Percentiles rank a stretch among this genome's conserved stretches.
These are phyloP conservation scores for Coniella lustricola DNA, from an alignment of 2,329 filamentous ascomycete genomes.

Conservation along the genomic window DNA sequence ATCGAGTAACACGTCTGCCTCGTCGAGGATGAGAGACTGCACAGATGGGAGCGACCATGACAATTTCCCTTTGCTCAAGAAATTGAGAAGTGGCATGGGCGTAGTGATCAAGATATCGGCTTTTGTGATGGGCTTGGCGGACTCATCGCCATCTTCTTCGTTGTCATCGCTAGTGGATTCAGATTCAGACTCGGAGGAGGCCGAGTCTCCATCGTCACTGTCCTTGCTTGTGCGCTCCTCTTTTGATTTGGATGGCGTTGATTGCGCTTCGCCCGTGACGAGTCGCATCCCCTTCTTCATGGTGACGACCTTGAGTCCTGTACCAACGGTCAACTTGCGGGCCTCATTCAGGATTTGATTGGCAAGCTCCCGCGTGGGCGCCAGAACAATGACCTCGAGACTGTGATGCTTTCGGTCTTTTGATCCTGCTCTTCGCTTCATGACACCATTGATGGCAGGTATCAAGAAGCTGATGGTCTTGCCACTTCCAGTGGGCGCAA, in stretches of 20 bases:
- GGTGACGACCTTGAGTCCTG: constrained; percentile 69
- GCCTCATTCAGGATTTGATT: constrained; percentile 80
- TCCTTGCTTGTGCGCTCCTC: constrained; percentile 28
- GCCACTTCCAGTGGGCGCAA: constrained; percentile 92
- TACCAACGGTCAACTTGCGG: constrained; percentile 69
- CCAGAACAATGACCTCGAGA: constrained; percentile 63
- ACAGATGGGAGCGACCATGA: constrained; percentile 57
- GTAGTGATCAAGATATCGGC: constrained; percentile 77
- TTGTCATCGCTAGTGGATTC: constrained; percentile 19
- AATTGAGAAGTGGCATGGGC: constrained; percentile 70
- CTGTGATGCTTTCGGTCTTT: constrained; percentile 41
- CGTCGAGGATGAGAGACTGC: constrained; percentile 73
- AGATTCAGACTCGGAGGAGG: too few species aligned
- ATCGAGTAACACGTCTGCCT: constrained; percentile 91
- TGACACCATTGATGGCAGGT: constrained; percentile 71
- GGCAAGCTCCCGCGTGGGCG: constrained; percentile 71
- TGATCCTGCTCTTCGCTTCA: constrained; percentile 41
- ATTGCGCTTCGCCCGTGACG: constrained; percentile 34
- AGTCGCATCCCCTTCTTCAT: constrained; percentile 83
- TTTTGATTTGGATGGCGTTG: constrained; percentile 31
- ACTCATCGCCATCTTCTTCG: constrained; percentile 26
- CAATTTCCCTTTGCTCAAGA: constrained; percentile 44
- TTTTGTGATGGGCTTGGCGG: constrained; percentile 50
- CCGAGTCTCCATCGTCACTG: background rate
- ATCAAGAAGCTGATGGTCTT: constrained; percentile 94